Percentiles rank a stretch among this genome's conserved stretches.
These are phyloP conservation scores for Alternaria hordeiaustralica DNA, from an alignment of 2,329 filamentous ascomycete genomes.

Conservation along the genomic window DNA sequence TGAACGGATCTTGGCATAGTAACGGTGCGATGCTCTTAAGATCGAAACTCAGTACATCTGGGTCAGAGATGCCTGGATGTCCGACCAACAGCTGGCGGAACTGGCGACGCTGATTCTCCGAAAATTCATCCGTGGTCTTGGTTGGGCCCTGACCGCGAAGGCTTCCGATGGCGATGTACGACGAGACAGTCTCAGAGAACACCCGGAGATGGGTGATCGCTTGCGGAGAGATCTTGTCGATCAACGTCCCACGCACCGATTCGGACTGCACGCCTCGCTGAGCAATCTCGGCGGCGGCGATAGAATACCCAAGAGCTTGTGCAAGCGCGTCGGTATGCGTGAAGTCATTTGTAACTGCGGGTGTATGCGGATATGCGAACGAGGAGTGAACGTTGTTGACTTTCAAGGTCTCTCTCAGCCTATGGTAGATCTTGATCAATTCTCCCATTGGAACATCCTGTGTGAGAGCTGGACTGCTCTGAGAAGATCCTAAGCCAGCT, in stretches of 20 bases:
- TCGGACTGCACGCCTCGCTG: constrained; percentile 83
- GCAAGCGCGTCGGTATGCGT: constrained; percentile 66
- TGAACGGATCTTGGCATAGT: constrained; percentile 73
- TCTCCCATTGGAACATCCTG: constrained; percentile 49
- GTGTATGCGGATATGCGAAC: constrained; percentile 53
- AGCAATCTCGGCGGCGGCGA: constrained; percentile 88
- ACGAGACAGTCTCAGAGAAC: constrained; percentile 84
- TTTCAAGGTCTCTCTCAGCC: constrained; percentile 62
- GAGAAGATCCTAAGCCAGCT: constrained; percentile 28
- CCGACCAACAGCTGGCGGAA: constrained; percentile 76
- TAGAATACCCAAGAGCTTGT: constrained; percentile 77
- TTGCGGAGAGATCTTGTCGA: constrained; percentile 85
- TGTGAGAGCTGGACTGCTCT: constrained; percentile 22
- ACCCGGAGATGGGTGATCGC: constrained; percentile 85
- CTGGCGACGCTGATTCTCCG: constrained; percentile 72
- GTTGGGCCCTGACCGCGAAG: constrained; percentile 67
- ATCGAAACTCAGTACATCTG: constrained; percentile 50
- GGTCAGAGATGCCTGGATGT: constrained; percentile 51
- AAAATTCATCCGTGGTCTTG: constrained; percentile 70
- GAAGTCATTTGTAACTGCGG: constrained; percentile 54
- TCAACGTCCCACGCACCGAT: constrained; percentile 70
- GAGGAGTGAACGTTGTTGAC: constrained; percentile 58
- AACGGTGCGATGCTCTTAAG: constrained; percentile 59
- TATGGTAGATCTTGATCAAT: constrained; percentile 62
- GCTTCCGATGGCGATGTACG: constrained; percentile 80